These are phyloP conservation scores for Penicillium odoratum DNA, from an alignment of 495 filamentous ascomycete genomes.

Conservation along the genomic window DNA sequence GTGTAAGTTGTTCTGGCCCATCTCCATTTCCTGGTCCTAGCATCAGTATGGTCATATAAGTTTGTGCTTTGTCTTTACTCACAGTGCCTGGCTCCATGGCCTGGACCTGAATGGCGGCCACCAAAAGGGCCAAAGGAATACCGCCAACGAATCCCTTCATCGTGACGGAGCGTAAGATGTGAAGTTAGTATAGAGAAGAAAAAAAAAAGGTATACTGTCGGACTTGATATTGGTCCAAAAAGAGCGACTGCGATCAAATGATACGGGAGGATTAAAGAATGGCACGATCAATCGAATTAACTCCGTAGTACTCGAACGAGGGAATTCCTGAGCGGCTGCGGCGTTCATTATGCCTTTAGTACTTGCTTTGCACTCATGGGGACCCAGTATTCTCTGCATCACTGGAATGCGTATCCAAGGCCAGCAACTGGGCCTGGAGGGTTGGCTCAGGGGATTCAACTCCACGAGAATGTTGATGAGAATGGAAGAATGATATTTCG, in stretches of 20 bases:
- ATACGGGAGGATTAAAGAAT: slow-evolving; percentile 24
- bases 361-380: slow-evolving; percentile 24
- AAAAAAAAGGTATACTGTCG: slow-evolving; percentile 9
- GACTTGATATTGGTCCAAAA: slow-evolving; percentile 20
- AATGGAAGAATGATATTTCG: slow-evolving; percentile 21
- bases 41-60: not conserved
- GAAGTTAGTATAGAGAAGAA: slow-evolving; percentile 17
- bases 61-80: not conserved
- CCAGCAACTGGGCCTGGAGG: slow-evolving; percentile 1
- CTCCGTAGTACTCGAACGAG: slow-evolving; percentile 6
- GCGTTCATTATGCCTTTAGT: slow-evolving; percentile 30
- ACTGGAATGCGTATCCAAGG: slow-evolving; percentile 21
- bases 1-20: slow-evolving; percentile 6
- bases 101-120: slow-evolving; percentile 37
- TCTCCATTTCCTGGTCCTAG: not conserved
- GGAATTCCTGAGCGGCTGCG: not conserved
- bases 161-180: slow-evolving; percentile 5
- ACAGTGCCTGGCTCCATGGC: slow-evolving; percentile 22
- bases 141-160: slow-evolving; percentile 46
- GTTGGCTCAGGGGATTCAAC: slow-evolving; percentile 1
- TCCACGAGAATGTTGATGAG: slow-evolving; percentile 26
- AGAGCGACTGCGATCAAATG: slow-evolving; percentile 29
- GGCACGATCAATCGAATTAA: slow-evolving; percentile 17
- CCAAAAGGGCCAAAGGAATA: slow-evolving; percentile 43
- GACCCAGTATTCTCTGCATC: slow-evolving; percentile 6